phyloP scores from a whole-genome alignment of 2,329 filamentous ascomycete species.

The Fusarium haematococcum region DNA sequence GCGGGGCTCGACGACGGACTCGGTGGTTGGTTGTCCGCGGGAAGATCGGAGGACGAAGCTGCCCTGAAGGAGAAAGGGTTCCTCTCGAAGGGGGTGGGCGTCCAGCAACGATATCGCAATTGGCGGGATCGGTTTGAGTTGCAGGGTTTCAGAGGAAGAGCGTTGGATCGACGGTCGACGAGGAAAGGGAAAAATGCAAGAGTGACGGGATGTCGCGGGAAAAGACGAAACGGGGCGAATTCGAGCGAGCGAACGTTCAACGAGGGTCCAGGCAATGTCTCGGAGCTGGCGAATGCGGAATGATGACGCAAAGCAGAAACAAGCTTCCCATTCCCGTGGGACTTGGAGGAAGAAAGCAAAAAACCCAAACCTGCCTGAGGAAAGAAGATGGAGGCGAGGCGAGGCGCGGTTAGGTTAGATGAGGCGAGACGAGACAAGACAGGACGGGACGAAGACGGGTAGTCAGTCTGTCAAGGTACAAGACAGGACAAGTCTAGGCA shows the following conservation, averaged over 20 bases:
- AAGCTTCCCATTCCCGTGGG: constrained; percentile 13
- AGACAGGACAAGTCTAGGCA: not conserved
- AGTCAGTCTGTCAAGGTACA: not conserved
- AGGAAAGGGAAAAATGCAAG: not conserved
- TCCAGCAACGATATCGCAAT: not conserved
- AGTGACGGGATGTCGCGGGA: constrained; percentile 15
- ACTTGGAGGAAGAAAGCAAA: not conserved
- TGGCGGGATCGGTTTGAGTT: not conserved
- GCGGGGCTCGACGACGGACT: not conserved
- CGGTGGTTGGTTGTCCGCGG: constrained; percentile 8
- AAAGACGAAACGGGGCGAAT: constrained; percentile 7
- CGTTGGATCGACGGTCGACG: constrained; percentile 5
- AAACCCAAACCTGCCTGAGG: constrained; percentile 8
- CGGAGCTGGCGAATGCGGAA: constrained; percentile 5
- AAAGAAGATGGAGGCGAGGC: not conserved
- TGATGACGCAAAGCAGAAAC: constrained; percentile 9
- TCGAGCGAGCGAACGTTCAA: constrained; percentile 4
- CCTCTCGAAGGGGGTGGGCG: not conserved
- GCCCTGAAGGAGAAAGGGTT: not conserved
- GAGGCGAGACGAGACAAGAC: constrained; percentile 5
- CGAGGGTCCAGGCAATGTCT: not conserved
- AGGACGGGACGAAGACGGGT: not conserved
- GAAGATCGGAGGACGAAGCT: constrained; percentile 6
- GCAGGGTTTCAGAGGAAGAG: not conserved
- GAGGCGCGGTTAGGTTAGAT: not conserved